A percentile compares a stretch with the other conserved stretches of the same genome.
These are phyloP conservation scores for Mycena rebaudengoi DNA, from an alignment of 768 basidiomycete genomes.

Conservation along the genomic window DNA sequence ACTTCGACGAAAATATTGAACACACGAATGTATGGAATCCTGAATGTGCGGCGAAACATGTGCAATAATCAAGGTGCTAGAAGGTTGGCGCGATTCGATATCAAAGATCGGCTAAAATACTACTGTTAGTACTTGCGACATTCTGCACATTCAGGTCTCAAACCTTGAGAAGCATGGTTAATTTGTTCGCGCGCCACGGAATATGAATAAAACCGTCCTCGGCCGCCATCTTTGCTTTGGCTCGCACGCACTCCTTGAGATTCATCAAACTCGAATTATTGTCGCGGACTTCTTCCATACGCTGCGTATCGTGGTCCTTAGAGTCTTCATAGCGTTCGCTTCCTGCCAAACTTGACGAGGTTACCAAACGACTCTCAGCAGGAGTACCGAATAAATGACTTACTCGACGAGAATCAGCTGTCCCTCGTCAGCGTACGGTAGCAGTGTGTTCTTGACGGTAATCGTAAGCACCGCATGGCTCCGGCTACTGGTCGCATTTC, in stretches of 20 bases:
- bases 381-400: constrained; percentile 9
- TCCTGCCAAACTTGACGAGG: constrained; percentile 40
- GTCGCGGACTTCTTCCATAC: constrained; percentile 43
- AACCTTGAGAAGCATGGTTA: constrained; percentile 47
- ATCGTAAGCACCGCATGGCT: constrained; percentile 46
- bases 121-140: neutral
- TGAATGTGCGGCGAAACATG: constrained; percentile 48
- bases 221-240: constrained; percentile 43
- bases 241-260: constrained; percentile 47
- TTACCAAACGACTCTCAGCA: neutral
- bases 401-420: constrained; percentile 47
- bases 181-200: constrained; percentile 44
- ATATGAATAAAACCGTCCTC: constrained; percentile 49
- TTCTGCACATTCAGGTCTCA: neutral
- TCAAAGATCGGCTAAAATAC: constrained; percentile 49
- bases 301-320: constrained; percentile 44
- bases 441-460: constrained; percentile 40
- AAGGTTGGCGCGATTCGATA: constrained; percentile 40
- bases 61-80: constrained; percentile 42
- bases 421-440: constrained; percentile 44
- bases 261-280: constrained; percentile 47
- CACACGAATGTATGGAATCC: constrained; percentile 37
- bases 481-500: constrained; percentile 42
- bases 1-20: neutral
- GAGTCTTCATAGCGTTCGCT: constrained; percentile 47